These are phyloP conservation scores for Auriscalpium microsporum DNA, from an alignment of 768 basidiomycete species.

Conservation along the genomic window DNA sequence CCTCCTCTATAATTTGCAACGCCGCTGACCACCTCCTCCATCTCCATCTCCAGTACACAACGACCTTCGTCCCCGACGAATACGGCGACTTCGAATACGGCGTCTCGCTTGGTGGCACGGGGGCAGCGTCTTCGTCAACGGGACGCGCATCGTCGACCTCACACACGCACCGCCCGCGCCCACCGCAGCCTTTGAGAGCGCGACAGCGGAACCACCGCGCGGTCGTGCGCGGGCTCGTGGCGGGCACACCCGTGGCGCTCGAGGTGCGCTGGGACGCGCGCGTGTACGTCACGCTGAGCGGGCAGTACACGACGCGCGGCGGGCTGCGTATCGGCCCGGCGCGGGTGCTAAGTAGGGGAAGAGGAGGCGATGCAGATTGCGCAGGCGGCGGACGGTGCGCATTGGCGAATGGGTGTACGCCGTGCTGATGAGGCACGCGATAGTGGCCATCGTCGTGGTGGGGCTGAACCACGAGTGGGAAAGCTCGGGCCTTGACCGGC, in stretches of 20 bases:
- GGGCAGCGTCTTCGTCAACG: too few species aligned
- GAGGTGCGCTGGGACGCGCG: slow-evolving; percentile 18
- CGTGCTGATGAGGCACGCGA: not conserved
- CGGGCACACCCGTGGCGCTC: slow-evolving; percentile 33
- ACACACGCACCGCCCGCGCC: slow-evolving; percentile 20
- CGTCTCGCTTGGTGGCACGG: too few species aligned
- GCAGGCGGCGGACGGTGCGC: slow-evolving; percentile 32
- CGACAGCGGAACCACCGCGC: slow-evolving; percentile 33
- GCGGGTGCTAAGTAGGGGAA: slow-evolving; percentile 21
- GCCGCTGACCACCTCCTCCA: not conserved
- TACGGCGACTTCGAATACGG: slow-evolving; percentile 13
- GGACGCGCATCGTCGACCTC: too few species aligned
- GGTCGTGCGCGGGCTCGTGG: slow-evolving; percentile 30
- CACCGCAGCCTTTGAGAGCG: slow-evolving; percentile 36
- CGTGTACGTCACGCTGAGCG: slow-evolving; percentile 19
- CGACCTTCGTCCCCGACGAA: slow-evolving; percentile 42
- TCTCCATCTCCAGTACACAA: slow-evolving; percentile 28
- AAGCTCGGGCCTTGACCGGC: slow-evolving; percentile 52
- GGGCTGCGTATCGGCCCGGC: slow-evolving; percentile 13
- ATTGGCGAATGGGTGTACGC: not conserved
- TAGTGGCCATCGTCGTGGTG: slow-evolving; percentile 40
- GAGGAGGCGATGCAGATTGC: slow-evolving; percentile 30
- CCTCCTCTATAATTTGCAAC: slow-evolving; percentile 1
- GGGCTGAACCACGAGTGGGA: slow-evolving; percentile 55
- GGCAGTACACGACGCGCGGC: slow-evolving; percentile 20